Evolutionary conservation across 2,329 filamentous ascomycete genomes (phyloP), one percentile per base, ranked within the genome.

Genomic region (Aureobasidium sp.): DNA sequence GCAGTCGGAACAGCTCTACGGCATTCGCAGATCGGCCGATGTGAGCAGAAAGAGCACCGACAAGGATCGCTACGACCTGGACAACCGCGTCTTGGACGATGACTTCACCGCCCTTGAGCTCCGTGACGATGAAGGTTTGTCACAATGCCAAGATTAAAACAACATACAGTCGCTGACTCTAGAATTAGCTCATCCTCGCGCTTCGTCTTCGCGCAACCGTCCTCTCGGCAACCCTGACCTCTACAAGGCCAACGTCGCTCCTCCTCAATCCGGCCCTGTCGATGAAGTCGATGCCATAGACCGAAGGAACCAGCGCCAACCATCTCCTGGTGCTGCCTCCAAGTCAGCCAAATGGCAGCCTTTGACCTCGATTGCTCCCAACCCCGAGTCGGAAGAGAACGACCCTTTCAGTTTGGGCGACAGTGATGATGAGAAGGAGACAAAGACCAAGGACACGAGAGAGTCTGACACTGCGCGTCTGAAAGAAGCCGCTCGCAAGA

Each of bases 271-370:
- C 40, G 84, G 84, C 1, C 82, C 84, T 11, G 84, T 89, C 2
- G 89, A 95, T 68, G 90, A 96, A 69, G 92, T 96, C 49, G 82
- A 87, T 66, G 85, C 79, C 35, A 71, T 88, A 61, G 94, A 95
- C 70, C 83, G 86, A 31, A 65, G 64, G 35, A 71, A 45, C n/a
- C 57, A 60, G 29, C 57, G 54, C 21, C 49, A 59, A 4, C 59
- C 60, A 31, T 60, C 61, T 21, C 53, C 61, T 17, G 47, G 59
- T n/a, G 50, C 53, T 46, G 54, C 53, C 15, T 55, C 64, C 27
- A 94, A 91, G 76, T 75, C 83, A 47, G 96, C 92, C 81, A 99
- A 99, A 77, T 99, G 94, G 94, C 93, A 99, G 74, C 93, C 94
- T 10, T 78, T 99, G 67, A 90, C 92, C 13, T 82, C 87, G 0